Evolutionary conservation across 106 monocot genomes (phyloP).

Genomic region (Xerophyta viscosa): DNA sequence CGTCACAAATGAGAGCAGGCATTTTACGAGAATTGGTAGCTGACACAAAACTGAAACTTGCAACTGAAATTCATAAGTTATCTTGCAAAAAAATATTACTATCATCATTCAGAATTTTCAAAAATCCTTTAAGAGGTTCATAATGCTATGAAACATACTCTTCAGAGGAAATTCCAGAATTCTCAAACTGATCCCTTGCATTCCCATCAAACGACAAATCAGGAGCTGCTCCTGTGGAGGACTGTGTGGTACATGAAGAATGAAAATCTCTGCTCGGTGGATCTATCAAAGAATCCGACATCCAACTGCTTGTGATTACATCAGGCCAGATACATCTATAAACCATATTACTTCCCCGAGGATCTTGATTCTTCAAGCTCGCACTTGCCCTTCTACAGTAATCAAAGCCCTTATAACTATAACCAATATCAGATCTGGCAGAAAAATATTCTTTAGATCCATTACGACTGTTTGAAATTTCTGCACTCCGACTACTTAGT

Average conservation of each 20-base stretch:
- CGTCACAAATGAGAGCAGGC: too few relatives aligned
- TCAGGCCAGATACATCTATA: slow-evolving; percentile 41
- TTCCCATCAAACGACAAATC: slow-evolving; percentile 49
- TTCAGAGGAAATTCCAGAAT: slow-evolving; percentile 30
- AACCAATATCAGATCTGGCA: slow-evolving; percentile 9
- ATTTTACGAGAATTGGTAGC: too few relatives aligned
- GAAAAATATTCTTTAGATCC: background rate
- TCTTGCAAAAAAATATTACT: background rate
- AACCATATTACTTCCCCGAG: slow-evolving; percentile 38
- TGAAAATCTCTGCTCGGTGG: slow-evolving; percentile 23
- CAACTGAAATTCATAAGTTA: too few relatives aligned
- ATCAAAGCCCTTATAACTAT: slow-evolving; percentile 19
- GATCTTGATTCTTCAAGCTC: slow-evolving; percentile 32
- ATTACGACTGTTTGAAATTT: slow-evolving; percentile 8
- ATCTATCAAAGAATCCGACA: slow-evolving; percentile 16
- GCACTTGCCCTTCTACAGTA: slow-evolving; percentile 26
- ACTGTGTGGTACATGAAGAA: slow-evolving; percentile 19
- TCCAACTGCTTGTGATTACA: slow-evolving; percentile 24
- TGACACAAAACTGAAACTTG: too few relatives aligned
- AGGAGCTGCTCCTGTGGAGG: slow-evolving; percentile 43
- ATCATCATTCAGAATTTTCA: background rate
- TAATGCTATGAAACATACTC: slow-evolving; percentile 33
- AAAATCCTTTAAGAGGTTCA: background rate
- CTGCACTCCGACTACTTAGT: slow-evolving; percentile 11
- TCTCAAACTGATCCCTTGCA: slow-evolving; percentile 34